Evolutionary conservation across 2,329 filamentous ascomycete genomes (phyloP), one percentile per base, ranked within the genome.

Genomic region (Claviceps digitariae): DNA sequence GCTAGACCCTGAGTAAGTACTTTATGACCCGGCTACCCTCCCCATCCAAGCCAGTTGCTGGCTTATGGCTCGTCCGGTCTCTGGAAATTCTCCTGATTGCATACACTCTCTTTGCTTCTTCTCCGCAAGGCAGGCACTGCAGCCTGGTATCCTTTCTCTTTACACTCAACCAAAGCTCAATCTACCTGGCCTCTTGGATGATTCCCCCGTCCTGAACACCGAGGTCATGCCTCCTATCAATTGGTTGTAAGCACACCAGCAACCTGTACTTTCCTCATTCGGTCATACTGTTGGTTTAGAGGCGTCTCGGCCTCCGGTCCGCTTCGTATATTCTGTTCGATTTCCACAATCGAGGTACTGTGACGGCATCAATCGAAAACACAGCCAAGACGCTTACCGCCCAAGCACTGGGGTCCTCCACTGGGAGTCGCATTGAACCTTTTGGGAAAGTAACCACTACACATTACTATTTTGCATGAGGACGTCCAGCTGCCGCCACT

Each of bases 21-120:
- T 62, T 66, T 66, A 67, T 65, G 58, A 52, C 55, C 61, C 54
- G 52, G 20, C 17, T 62, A 60, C 61, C 60, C 56, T 47, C 56
- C 51, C 51, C 55, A 57, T 56, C 58, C 27, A 15, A 21, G 15
- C 25, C 12, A 21, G 44, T 34, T 36, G 44, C 27, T 50, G 43
- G 29, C 23, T n/a, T 38, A 38, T n/a, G 36, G 15, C 38, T 54
- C 38, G n/a, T 36, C 38, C 38, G 9, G 25, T n/a, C 9, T 43
- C 45, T 21, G 23, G 25, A 36, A 13, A n/a, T n/a, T 41, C n/a
- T 21, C n/a, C n/a, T 41, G 29, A n/a, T 36, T 17, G 34, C n/a
- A 7, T 23, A 23, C 48, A 23, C 40, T 40, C 40, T 50, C 9
- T 34, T 25, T 6, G 23, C 23, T 41, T 50, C 34, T n/a, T 47